Base-by-base conservation (phyloP, 2,329 filamentous ascomycete genomes). In the Teratosphaeria nubilosa region DNA sequence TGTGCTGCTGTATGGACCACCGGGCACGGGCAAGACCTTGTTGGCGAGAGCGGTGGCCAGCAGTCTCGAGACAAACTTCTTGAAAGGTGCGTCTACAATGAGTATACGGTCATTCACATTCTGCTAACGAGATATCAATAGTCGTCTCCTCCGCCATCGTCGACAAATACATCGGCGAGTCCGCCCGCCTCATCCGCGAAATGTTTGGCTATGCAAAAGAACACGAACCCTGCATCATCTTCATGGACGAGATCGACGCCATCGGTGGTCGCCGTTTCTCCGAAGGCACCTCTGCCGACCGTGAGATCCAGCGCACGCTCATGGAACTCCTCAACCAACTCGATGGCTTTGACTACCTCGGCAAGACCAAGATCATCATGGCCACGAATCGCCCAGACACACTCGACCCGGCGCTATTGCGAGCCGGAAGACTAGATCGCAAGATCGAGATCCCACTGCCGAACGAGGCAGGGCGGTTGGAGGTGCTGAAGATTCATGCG, bases 281-380 rank as follows among this genome's bases (percentile, higher is more conserved):
- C 0, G 94, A 99, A 75, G 94, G 95, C 66, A 99, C 94, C 55
- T 96, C 91, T 60, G 94, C 94, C 55, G 94, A 99, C 78, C 87
- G 95, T 70, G 94, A 99, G 75, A 99, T 99, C 67, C 94, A 99
- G 77, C 87, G 94, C 71, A 99, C 94, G 37, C 80, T 99, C 60
- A 99, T 99, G 94, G 94, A 99, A 75, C 82, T 99, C 57, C 86
- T 99, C 62, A 99, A 99, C 77, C 94, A 99, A 76, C 85, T 99
- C 56, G 94, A 99, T 73, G 94, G 95, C 66, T 99, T 99, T 79
- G 94, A 99, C 77, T 99, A 99, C 77, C 82, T 99, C 41, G 94
- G 95, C 67, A 96, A 99, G 82, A 99, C 94, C 57, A 99, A 99
- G 81, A 99, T 99, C 73, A 99, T 99, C 78, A 99, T 99, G 95